Evolutionary conservation across 1,139 yeast genomes (phyloP), one percentile per base, ranked within the genome.

Genomic region (Yamadazyma epiphylla): DNA sequence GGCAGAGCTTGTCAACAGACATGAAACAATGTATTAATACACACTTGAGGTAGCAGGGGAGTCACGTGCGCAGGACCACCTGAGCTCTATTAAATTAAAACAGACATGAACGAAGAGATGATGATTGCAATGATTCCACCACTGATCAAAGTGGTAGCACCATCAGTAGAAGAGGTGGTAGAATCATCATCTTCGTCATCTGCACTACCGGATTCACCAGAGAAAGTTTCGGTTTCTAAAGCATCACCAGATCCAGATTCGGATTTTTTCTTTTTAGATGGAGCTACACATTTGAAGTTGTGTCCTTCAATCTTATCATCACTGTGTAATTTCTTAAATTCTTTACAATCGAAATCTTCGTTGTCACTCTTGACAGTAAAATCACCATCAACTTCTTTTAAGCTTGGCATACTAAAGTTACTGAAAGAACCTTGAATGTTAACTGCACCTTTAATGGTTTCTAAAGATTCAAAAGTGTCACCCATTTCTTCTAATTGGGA

Each of bases 351-450:
- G 41, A 67, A 64, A 34, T 65, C 64, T 27, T 60, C 60, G 32
- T 58, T 53, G 27, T 67, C 61, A 33, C 68, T 53, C 29, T 46
- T 39, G 32, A 67, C 56, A 26, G 54, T 42, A 47, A 68, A 68
- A 49, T 67, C 73, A 43, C 74, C 74, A 36, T 58, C 64, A 29
- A 67, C 66, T 48, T 58, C 53, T 39, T 55, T 44, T 53, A 67
- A 66, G 11, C 38, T 33, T 21, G 63, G 54, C 53, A 65, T 51
- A 32, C 69, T 48, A 43, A 67, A 63, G 58, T 65, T 65, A 28
- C 54, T 51, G 38, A 66, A 56, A 25, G 49, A 56, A 33, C 74
- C 74, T 24, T 47, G 45, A 43, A 67, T 54, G 47, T 59, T 55
- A 29, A 65, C 63, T 27, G 74, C 73, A 46, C 74, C 74, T 47